phyloP scores from a whole-genome alignment of 2,329 filamentous ascomycete genomes.

The Beauveria bassiana region DNA sequence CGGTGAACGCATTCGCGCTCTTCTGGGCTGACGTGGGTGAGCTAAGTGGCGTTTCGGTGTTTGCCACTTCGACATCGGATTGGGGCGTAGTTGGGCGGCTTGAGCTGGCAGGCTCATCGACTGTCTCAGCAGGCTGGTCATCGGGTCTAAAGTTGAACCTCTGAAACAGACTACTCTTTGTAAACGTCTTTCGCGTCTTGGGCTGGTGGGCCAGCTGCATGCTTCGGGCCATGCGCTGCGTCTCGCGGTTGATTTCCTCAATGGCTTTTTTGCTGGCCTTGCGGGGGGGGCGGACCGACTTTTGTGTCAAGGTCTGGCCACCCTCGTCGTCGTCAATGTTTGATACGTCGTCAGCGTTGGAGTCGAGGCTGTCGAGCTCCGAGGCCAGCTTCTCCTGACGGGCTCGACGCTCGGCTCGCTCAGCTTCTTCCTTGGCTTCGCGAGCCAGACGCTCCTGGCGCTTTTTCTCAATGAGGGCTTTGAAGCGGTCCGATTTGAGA shows the following conservation, averaged over 20 bases:
- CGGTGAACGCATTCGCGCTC: slow-evolving; percentile 11
- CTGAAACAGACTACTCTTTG: slow-evolving; percentile 73
- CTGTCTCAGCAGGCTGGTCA: slow-evolving; percentile 19
- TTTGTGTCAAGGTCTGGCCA: slow-evolving; percentile 59
- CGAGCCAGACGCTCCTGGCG: slow-evolving; percentile 60
- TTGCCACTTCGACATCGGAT: slow-evolving; percentile 44
- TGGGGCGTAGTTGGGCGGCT: slow-evolving; percentile 45
- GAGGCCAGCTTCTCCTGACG: slow-evolving; percentile 27
- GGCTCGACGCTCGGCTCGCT: slow-evolving; percentile 35
- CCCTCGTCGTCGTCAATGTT: slow-evolving; percentile 54
- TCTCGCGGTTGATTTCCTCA: slow-evolving; percentile 92
- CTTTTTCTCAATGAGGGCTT: slow-evolving; percentile 66
- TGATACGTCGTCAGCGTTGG: slow-evolving; percentile 35
- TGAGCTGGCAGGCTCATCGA: slow-evolving; percentile 42
- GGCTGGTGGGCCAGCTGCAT: slow-evolving; percentile 88
- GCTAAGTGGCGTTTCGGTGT: slow-evolving; percentile 61
- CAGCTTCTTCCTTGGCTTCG: slow-evolving; percentile 51
- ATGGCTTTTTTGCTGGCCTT: slow-evolving; percentile 93
- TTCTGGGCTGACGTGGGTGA: slow-evolving; percentile 46
- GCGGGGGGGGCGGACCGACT: slow-evolving; percentile 53
- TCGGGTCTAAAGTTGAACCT: slow-evolving; percentile 66
- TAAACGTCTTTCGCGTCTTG: slow-evolving; percentile 85
- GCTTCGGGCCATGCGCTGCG: slow-evolving; percentile 80
- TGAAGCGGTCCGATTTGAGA: slow-evolving; percentile 52
- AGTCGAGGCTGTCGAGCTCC: slow-evolving; percentile 27